Percentiles rank a stretch among this genome's conserved stretches.
Conservation (phyloP, 139 green algal genomes). For the Chlorella sorokiniana region DNA sequence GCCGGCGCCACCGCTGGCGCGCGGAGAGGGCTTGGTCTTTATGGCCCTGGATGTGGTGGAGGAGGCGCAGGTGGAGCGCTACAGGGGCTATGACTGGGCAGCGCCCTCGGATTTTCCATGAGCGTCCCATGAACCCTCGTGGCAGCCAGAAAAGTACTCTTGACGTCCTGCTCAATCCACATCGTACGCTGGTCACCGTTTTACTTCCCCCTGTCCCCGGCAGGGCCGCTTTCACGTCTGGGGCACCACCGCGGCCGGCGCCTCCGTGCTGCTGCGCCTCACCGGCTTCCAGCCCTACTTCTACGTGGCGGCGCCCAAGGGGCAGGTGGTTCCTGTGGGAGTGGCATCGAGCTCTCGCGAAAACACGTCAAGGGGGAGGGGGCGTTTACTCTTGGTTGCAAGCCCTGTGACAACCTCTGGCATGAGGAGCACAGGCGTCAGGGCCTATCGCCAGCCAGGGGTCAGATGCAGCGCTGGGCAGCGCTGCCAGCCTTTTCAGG, state of each 20-base stretch:
- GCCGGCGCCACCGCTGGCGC: not conserved
- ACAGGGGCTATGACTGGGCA: not conserved
- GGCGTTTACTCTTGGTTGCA: no score
- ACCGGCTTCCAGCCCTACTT: conserved; percentile 66
- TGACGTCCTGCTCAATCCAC: no score
- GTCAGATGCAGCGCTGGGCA: not conserved
- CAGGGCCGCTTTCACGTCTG: conserved; percentile 48
- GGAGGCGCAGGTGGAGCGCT: conserved; percentile 12
- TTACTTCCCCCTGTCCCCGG: not conserved
- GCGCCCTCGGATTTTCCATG: not conserved
- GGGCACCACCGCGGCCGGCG: conserved; percentile 29
- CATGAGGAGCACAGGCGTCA: no score
- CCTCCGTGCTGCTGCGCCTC: conserved; percentile 49
- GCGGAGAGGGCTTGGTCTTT: conserved; percentile 40
- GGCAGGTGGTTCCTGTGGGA: no score
- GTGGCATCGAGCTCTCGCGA: no score
- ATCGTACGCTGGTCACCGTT: not conserved
- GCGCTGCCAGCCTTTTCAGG: no score
- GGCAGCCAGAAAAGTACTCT: no score
- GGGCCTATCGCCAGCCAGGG: no score
- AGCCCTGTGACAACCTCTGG: no score
- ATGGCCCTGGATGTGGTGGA: conserved; percentile 60
- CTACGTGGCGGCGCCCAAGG: conserved; percentile 50
- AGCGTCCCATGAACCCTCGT: not conserved
- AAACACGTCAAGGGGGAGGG: no score